These are phyloP conservation scores for Hemisphaericaspora xylanilytica DNA, from an alignment of 1,139 yeast genomes.

Conservation along the genomic window DNA sequence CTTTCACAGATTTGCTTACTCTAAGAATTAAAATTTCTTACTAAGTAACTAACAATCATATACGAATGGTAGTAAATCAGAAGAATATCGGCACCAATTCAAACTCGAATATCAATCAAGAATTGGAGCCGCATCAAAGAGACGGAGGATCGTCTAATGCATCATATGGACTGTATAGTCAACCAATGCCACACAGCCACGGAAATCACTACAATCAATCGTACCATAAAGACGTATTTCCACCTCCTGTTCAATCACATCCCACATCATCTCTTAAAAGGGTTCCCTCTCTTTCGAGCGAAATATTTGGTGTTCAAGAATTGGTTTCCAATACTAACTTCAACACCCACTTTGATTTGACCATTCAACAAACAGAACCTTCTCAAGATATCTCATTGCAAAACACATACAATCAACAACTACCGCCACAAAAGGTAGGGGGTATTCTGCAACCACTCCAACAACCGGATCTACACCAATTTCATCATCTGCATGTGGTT, in stretches of 20 bases:
- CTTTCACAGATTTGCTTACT: too few relatives aligned
- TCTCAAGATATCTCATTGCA: not conserved
- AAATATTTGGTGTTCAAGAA: conserved; percentile 1
- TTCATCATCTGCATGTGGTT: conserved; percentile 4
- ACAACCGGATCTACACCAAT: conserved; percentile 1
- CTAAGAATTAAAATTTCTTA: too few relatives aligned
- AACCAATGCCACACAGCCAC: conserved; percentile 3
- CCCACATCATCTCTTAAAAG: not conserved
- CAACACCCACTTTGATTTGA: not conserved
- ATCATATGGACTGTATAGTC: too few relatives aligned
- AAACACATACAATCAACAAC: not conserved
- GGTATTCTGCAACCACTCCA: not conserved
- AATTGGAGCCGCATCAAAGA: conserved; percentile 5
- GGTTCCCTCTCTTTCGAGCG: not conserved
- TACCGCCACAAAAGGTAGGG: not conserved
- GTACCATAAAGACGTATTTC: too few relatives aligned
- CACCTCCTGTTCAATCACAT: not conserved
- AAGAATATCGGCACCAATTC: conserved; percentile 31
- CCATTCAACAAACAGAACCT: not conserved
- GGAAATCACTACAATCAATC: too few relatives aligned
- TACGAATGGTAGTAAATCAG: conserved; percentile 34
- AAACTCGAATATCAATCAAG: conserved; percentile 21
- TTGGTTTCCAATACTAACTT: not conserved
- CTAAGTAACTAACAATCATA: too few relatives aligned
- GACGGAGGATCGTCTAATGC: conserved; percentile 13